These are phyloP conservation scores for Stagonosporopsis rhizophila DNA, from an alignment of 2,329 filamentous ascomycete species.

Conservation along the genomic window DNA sequence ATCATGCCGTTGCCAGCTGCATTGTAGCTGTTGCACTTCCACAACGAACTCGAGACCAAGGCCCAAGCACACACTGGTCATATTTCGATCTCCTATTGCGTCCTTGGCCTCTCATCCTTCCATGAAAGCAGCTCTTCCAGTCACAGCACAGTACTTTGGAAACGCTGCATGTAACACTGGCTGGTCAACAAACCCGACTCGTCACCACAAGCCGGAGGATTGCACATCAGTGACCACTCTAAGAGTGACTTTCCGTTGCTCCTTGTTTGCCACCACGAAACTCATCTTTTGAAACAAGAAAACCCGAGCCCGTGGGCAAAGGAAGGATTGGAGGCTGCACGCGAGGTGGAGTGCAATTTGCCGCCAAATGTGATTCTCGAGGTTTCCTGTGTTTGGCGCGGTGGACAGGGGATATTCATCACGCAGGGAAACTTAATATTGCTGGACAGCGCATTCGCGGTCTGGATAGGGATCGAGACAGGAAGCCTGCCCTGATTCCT, in stretches of 20 bases:
- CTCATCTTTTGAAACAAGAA: constrained; percentile 1
- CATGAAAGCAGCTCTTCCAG: background rate
- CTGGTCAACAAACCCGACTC: background rate
- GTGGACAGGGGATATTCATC: background rate
- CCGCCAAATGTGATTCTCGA: constrained; percentile 2
- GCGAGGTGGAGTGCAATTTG: constrained; percentile 9
- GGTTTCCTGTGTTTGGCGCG: background rate
- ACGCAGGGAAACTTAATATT: background rate
- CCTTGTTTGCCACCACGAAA: background rate
- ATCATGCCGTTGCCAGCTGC: background rate
- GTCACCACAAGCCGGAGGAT: background rate
- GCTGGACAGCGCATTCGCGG: constrained; percentile 3
- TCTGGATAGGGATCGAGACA: background rate
- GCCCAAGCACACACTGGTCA: too few species aligned
- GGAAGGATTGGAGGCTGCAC: constrained; percentile 2
- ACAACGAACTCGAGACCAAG: background rate
- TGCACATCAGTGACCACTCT: background rate
- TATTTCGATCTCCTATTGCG: background rate
- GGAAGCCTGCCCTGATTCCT: background rate
- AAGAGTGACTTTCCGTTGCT: constrained; percentile 3
- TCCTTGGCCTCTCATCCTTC: background rate
- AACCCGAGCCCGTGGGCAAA: background rate
- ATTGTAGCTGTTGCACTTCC: background rate
- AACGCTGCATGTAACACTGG: background rate
- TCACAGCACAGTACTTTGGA: background rate